Evolutionary conservation across 2,329 filamentous ascomycete genomes (phyloP), one percentile per base, ranked within the genome.

Genomic region (Xylaria sp.): DNA sequence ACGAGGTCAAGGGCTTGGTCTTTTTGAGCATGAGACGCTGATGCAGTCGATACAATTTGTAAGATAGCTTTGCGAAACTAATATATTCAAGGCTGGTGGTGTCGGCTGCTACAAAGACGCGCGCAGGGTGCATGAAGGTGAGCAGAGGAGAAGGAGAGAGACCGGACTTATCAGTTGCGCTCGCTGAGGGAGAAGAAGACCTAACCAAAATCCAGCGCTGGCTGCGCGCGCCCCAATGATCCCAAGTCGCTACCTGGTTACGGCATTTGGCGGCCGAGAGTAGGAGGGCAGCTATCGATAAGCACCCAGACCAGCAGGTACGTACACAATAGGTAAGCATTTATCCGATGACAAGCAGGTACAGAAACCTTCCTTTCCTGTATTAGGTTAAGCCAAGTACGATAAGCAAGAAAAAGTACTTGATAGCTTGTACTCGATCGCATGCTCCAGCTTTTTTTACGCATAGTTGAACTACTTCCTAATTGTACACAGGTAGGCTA

Each of bases 241-340:
- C 70, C 60, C 63, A 73, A 72, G 58, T 66, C 62, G 60, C 71
- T 58, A 58, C 23, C 23, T 36, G 46, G 72, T 74, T 71, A 74
- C 75, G 75, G 74, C 71, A 76, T 74, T 71, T 75, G 71, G 58
- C 71, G 73, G 75, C 71, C 68, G 69, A 71, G 72, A 71, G 43
- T 55, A 68, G 69, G 68, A 72, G 48, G 57, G 51, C 23, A 13
- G 20, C 72, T 77, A 77, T 77, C 76, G 76, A 77, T 77, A 77
- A 72, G 49, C 18, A 15, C 18, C 5, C 49, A 49, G 20, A 13
- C 51, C 18, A 54, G 13, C 33, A 54, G 51, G 49, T 28, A 41
- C 9, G n/a, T 25, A 39, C 15, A 52, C 15, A 31, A 2, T 46
- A 46, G 9, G 41, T 36, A 20, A 39, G 52, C 18, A 25, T 39